Evolutionary conservation across 805 yeast genomes (phyloP).

Genomic region (Candida ascalaphidarum): DNA sequence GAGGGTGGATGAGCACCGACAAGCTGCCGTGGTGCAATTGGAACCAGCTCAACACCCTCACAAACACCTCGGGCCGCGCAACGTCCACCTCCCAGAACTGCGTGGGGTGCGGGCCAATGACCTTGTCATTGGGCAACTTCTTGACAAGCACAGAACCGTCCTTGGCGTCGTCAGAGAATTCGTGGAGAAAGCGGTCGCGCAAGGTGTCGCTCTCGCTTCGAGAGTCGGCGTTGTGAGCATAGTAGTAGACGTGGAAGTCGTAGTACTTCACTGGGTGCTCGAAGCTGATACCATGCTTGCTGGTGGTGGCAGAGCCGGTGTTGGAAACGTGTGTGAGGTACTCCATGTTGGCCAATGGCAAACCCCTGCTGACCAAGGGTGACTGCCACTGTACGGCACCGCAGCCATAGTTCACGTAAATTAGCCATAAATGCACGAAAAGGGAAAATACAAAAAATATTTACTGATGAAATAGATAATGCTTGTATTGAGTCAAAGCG

Average conservation of each 20-base stretch:
- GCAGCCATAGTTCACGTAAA: no score
- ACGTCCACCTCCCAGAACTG: conserved; percentile 29
- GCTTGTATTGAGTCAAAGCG: no score
- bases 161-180: conserved; percentile 13
- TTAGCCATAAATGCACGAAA: no score
- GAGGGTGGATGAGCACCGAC: conserved; percentile 25
- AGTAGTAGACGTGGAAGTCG: conserved; percentile 25
- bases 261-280: conserved; percentile 19
- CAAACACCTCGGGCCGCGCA: conserved; percentile 19
- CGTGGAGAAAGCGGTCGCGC: conserved; percentile 11
- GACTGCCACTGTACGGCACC: no score
- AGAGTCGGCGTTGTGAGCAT: conserved; percentile 10
- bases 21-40: conserved; percentile 20
- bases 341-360: conserved; percentile 19
- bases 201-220: conserved; percentile 13
- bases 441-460: no score
- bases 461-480: no score
- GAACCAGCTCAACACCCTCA: conserved; percentile 20
- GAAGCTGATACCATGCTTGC: conserved; percentile 10
- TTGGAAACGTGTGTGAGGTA: conserved; percentile 15
- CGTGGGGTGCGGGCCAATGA: conserved; percentile 23
- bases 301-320: conserved; percentile 11
- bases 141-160: conserved; percentile 22
- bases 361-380: no score
- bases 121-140: conserved; percentile 13